Conservation (phyloP, 1,139 yeast species). For the Yamadazyma dendronema region DNA sequence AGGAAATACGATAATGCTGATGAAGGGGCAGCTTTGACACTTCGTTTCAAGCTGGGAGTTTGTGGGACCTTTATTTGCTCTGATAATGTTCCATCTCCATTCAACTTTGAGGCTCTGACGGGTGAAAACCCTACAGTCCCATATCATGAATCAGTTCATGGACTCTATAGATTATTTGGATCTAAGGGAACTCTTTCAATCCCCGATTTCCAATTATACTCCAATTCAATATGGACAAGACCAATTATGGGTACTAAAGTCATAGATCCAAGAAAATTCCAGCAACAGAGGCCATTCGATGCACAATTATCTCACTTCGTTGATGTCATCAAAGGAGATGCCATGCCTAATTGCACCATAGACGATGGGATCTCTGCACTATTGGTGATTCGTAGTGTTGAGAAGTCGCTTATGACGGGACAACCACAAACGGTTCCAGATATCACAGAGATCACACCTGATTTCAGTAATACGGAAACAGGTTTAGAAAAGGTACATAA, state of each 20-base stretch:
- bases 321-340: constrained; percentile 29
- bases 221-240: constrained; percentile 20
- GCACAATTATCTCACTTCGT: constrained; percentile 40
- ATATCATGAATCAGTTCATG: constrained; percentile 28
- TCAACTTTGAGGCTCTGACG: constrained; percentile 41
- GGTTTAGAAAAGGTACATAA: no score
- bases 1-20: constrained; percentile 32
- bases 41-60: constrained; percentile 37
- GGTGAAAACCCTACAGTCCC: constrained; percentile 47
- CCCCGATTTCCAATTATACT: constrained; percentile 38
- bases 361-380: constrained; percentile 41
- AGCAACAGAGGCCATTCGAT: constrained; percentile 32
- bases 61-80: constrained; percentile 44
- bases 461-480: constrained; percentile 15
- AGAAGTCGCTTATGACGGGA: constrained; percentile 35
- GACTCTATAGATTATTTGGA: constrained; percentile 42
- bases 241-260: constrained; percentile 14
- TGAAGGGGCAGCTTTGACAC: constrained; percentile 43
- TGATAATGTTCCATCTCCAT: constrained; percentile 43
- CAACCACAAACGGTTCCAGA: constrained; percentile 32
- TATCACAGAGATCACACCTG: constrained; percentile 24
- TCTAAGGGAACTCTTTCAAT: constrained; percentile 40
- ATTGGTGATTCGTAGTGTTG: constrained; percentile 33
- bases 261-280: constrained; percentile 15
- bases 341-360: constrained; percentile 32